These are phyloP conservation scores for Sugiyamaella sp. DNA, from an alignment of 1,139 yeast genomes.

Conservation along the genomic window DNA sequence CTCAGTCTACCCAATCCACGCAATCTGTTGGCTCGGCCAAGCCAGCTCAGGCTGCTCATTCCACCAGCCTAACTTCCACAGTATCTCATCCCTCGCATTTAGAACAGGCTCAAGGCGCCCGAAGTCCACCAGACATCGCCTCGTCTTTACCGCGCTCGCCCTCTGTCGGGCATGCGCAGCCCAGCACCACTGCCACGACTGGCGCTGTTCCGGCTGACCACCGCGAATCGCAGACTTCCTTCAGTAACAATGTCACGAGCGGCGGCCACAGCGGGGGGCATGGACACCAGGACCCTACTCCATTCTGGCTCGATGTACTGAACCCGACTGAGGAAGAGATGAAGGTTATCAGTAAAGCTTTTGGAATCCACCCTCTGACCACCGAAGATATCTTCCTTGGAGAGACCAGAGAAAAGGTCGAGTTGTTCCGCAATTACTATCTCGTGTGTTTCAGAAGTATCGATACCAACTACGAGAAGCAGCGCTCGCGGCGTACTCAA, in stretches of 20 bases:
- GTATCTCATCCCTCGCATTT: not conserved
- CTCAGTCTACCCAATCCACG: not conserved
- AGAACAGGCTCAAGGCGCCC: too few relatives aligned
- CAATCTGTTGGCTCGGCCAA: too few relatives aligned
- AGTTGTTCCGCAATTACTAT: constrained; percentile 84
- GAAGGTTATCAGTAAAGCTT: constrained; percentile 88
- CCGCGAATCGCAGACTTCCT: constrained; percentile 9
- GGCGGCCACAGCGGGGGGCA: not conserved
- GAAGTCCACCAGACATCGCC: too few relatives aligned
- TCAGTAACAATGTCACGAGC: not conserved
- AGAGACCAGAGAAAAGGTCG: constrained; percentile 94
- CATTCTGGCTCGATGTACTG: constrained; percentile 90
- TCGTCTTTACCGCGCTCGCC: too few relatives aligned
- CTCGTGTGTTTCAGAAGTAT: constrained; percentile 92
- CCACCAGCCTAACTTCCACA: too few relatives aligned
- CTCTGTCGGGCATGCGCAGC: not conserved
- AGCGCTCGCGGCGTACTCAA: constrained; percentile 1
- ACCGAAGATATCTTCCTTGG: constrained; percentile 94
- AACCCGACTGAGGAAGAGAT: constrained; percentile 96
- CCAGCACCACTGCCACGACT: constrained; percentile 10
- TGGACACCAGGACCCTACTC: constrained; percentile 41
- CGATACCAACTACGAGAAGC: constrained; percentile 53
- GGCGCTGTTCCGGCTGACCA: constrained; percentile 1
- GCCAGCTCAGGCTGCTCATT: too few relatives aligned
- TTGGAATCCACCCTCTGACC: constrained; percentile 93